These are phyloP conservation scores for Cladochytrium replicatum DNA, from an alignment of 192 early-diverging fungal genomes.

Conservation along the genomic window DNA sequence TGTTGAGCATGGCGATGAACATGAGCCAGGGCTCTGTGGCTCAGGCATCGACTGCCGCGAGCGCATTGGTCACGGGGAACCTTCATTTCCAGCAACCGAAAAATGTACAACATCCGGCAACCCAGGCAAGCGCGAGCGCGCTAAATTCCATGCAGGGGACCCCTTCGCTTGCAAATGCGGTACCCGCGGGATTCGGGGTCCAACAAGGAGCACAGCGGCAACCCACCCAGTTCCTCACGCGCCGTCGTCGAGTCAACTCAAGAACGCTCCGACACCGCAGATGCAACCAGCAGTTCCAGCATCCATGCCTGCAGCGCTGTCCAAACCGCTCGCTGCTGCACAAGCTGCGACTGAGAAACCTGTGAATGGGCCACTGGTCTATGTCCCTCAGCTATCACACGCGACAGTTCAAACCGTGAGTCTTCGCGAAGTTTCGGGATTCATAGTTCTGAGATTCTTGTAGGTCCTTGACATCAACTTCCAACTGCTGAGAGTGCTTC, in stretches of 20 bases:
- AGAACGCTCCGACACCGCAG: not conserved
- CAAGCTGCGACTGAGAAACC: not conserved
- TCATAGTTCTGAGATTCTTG: constrained; percentile 1
- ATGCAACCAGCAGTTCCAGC: not conserved
- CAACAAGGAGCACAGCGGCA: not conserved
- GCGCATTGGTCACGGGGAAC: no score
- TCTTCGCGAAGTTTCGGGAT: no score
- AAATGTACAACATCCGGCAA: no score
- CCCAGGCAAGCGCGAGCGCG: no score
- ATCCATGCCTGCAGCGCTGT: constrained; percentile 5
- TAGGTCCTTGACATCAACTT: constrained; percentile 53
- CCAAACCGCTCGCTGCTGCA: constrained; percentile 2
- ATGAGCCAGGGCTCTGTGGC: no score
- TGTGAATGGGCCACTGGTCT: constrained; percentile 1
- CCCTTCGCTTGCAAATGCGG: no score
- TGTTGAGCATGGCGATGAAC: no score
- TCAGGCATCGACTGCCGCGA: no score
- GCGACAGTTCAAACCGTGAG: constrained; percentile 9
- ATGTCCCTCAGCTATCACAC: constrained; percentile 13
- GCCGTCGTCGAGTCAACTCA: not conserved
- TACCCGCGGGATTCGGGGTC: no score
- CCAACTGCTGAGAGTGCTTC: constrained; percentile 45
- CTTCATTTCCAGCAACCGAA: no score
- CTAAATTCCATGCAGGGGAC: no score
- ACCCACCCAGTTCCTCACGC: not conserved